Percentiles rank a stretch among this genome's conserved stretches.
phyloP scores from a whole-genome alignment of 1,139 yeast genomes.

The Diutina scorzettiae region DNA sequence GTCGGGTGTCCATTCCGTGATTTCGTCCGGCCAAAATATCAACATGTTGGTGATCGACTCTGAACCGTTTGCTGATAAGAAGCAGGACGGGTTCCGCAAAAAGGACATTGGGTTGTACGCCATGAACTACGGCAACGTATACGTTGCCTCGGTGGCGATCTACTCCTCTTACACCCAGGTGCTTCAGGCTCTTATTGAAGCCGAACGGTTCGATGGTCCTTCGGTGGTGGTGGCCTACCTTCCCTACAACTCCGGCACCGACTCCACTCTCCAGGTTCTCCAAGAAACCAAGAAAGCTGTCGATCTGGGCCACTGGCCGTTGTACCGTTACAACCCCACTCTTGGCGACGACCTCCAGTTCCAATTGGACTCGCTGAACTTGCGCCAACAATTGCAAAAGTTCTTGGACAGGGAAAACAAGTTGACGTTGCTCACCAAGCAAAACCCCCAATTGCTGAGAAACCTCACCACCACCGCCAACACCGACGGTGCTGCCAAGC shows the following conservation, averaged over 20 bases:
- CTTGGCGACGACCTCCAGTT: constrained; percentile 38
- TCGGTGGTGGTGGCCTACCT: constrained; percentile 83
- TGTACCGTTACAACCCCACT: constrained; percentile 72
- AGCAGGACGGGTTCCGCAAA: constrained; percentile 37
- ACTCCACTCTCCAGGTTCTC: constrained; percentile 61
- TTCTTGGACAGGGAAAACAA: constrained; percentile 87
- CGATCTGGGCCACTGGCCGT: constrained; percentile 92
- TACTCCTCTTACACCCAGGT: constrained; percentile 91
- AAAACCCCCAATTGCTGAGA: constrained; percentile 68
- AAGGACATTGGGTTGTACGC: constrained; percentile 93
- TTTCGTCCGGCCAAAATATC: constrained; percentile 64
- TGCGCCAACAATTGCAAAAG: constrained; percentile 62
- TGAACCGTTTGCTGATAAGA: constrained; percentile 50
- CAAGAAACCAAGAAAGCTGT: constrained; percentile 86
- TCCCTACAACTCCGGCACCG: constrained; percentile 59
- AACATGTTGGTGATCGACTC: constrained; percentile 84
- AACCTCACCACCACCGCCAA: constrained; percentile 56
- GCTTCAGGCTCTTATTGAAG: constrained; percentile 80
- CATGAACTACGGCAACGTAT: constrained; percentile 83
- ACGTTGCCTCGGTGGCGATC: constrained; percentile 91
- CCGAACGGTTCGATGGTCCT: constrained; percentile 80
- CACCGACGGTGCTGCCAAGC: constrained; percentile 35
- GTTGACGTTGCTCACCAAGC: constrained; percentile 59
- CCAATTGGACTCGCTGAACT: constrained; percentile 73
- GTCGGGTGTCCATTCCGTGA: constrained; percentile 81